Conservation (phyloP, 495 filamentous ascomycete genomes). For the Penicillium crystallinum region DNA sequence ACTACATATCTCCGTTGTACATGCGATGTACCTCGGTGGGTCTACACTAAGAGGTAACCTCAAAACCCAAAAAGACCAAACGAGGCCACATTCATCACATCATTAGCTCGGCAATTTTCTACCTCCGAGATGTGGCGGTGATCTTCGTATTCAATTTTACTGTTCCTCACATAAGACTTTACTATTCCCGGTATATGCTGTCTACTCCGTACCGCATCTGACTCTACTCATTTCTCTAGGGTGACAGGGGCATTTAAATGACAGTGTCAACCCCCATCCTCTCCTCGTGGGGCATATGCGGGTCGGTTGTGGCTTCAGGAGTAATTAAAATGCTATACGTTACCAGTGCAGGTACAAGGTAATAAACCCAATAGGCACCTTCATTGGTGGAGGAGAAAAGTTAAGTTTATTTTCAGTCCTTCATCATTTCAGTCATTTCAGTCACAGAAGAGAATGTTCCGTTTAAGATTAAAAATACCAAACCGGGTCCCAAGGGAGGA, state of each 20-base stretch:
- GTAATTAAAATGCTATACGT: neutral
- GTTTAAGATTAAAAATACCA: neutral
- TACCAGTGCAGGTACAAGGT: neutral
- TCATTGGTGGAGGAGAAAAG: neutral
- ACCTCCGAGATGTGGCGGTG: neutral
- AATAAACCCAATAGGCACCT: neutral
- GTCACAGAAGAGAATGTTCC: conserved; percentile 2
- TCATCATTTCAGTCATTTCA: neutral
- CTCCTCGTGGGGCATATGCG: conserved; percentile 1
- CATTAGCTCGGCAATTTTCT: neutral
- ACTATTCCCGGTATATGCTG: too few species aligned
- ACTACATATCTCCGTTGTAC: conserved; percentile 8
- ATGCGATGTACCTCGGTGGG: neutral
- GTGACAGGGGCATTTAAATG: neutral
- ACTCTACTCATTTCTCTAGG: too few species aligned
- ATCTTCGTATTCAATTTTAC: neutral
- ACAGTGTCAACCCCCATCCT: neutral
- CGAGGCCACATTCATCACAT: neutral
- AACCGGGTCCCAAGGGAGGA: neutral
- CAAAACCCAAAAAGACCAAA: neutral
- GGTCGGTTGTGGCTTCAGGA: neutral
- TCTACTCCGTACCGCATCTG: too few species aligned
- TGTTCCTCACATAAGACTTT: too few species aligned
- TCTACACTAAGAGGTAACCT: neutral
- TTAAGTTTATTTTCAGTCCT: neutral